Evolutionary conservation across 2,329 filamentous ascomycete species (phyloP), one percentile per base, ranked within the genome.

Genomic region (Penicillium sp.): DNA sequence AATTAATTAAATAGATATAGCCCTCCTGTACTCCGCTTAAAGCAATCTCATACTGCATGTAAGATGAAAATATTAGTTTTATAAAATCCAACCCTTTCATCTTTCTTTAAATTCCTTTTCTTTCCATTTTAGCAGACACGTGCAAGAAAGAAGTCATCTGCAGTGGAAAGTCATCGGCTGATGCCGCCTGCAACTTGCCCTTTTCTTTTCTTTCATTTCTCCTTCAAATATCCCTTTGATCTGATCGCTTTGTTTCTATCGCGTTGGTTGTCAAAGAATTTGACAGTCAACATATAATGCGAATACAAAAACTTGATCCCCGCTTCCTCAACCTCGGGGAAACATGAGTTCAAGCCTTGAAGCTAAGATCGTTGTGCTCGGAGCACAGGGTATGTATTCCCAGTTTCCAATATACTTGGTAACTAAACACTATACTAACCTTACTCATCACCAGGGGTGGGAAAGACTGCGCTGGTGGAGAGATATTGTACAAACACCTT

Each of bases 361-460:
- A 69, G 79, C 79, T 52, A 82, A 81, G 66, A 78, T 81, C 44
- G 79, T 81, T 56, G 77, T 82, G 48, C 72, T 82, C 11, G 79
- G 79, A 62, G 75, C 77, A 40, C 79, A 80, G 69, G 78, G 78
- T 80, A 65, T 41, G 59, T 61, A 5, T 19, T 4, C 11, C n/a
- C 26, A 14, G 5, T 33, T 31, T 25, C 2, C 7, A 31, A 25
- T 25, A 5, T 44, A 16, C 7, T 22, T 44, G 26, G 6, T 31
- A 44, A 44, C 12, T 44, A 12, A 10, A 31, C 31, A 50, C 12
- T 5, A 19, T 19, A 40, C 61, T 60, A 52, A 59, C 30, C 14
- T 33, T 33, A 11, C 19, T 17, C 12, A n/a, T 5, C 9, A 16
- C 1, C 40, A 80, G 79, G 79, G 56, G 79, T 81, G 41, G 79